phyloP scores from a whole-genome alignment of 1,284 basidiomycete genomes.

The Limonomyces culmigenus region DNA sequence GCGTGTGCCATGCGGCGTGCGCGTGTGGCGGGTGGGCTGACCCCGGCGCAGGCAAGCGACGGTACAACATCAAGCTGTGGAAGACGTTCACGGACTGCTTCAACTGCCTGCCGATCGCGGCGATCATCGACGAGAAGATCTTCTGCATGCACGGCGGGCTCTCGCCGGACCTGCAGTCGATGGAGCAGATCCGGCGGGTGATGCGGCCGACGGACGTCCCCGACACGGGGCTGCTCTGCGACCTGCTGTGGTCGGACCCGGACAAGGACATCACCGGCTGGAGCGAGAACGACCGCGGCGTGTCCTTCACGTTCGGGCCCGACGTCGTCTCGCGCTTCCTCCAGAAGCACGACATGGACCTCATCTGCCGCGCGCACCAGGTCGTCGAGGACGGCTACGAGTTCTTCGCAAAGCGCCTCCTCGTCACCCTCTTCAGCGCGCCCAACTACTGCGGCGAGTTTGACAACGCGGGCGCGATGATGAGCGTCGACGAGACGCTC shows the following conservation, averaged over 20 bases:
- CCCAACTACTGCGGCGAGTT: constrained; percentile 99
- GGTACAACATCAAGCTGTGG: constrained; percentile 97
- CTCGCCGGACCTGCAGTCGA: constrained; percentile 94
- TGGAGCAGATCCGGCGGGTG: constrained; percentile 98
- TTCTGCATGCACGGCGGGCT: constrained; percentile 90
- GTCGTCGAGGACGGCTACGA: constrained; percentile 99
- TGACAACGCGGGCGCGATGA: constrained; percentile 99
- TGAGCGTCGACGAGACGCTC: constrained; percentile 97
- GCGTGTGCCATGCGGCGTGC: constrained; percentile 14
- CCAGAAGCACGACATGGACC: constrained; percentile 99
- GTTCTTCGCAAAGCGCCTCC: constrained; percentile 95
- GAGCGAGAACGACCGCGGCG: constrained; percentile 98
- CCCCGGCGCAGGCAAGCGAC: constrained; percentile 64
- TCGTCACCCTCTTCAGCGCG: constrained; percentile 95
- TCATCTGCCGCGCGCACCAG: constrained; percentile 97
- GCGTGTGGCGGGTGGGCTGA: not conserved
- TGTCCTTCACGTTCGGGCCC: constrained; percentile 96
- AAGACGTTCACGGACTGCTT: constrained; percentile 97
- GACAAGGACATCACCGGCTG: constrained; percentile 99
- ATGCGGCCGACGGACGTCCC: constrained; percentile 99
- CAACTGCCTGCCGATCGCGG: constrained; percentile 90
- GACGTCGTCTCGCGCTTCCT: constrained; percentile 96
- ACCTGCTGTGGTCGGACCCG: constrained; percentile 97
- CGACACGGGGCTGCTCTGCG: constrained; percentile 92
- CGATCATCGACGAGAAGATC: constrained; percentile 95